Evolutionary conservation across 176 grass and related monocot species (phyloP).

Genomic region (Paspalum vaginatum): DNA sequence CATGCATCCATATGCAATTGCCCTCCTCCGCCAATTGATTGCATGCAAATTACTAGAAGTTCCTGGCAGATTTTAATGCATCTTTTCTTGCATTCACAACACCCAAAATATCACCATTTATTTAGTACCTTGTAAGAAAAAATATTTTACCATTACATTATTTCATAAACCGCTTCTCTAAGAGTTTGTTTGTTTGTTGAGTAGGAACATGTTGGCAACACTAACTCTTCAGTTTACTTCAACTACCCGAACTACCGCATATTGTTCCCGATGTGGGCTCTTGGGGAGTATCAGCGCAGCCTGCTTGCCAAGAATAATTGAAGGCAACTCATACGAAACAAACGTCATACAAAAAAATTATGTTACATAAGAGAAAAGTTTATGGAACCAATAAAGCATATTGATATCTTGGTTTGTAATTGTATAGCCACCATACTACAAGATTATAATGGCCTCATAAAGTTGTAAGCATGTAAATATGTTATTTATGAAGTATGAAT

Average conservation of each 20-base stretch:
- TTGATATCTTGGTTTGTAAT: too few relatives aligned
- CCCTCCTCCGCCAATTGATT: too few relatives aligned
- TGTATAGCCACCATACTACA: too few relatives aligned
- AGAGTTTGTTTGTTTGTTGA: neutral
- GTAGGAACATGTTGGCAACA: slow-evolving; percentile 10
- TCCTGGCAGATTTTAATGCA: neutral
- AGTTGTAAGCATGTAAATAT: too few relatives aligned
- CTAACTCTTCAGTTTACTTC: slow-evolving; percentile 10
- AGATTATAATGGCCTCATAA: too few relatives aligned
- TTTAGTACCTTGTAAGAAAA: neutral
- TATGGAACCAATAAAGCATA: too few relatives aligned
- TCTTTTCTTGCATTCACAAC: neutral
- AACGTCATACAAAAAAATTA: neutral
- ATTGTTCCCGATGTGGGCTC: neutral
- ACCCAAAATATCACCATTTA: neutral
- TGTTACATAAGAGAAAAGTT: too few relatives aligned
- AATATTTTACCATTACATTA: neutral
- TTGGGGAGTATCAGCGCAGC: neutral
- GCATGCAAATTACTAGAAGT: too few relatives aligned
- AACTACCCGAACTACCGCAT: slow-evolving; percentile 13
- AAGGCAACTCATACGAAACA: neutral
- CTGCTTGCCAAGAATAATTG: neutral
- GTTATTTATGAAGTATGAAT: too few relatives aligned
- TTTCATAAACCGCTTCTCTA: neutral
- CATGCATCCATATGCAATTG: too few relatives aligned